Base-by-base conservation (phyloP, 345 rosid species). In the Gossypium raimondii region DNA sequence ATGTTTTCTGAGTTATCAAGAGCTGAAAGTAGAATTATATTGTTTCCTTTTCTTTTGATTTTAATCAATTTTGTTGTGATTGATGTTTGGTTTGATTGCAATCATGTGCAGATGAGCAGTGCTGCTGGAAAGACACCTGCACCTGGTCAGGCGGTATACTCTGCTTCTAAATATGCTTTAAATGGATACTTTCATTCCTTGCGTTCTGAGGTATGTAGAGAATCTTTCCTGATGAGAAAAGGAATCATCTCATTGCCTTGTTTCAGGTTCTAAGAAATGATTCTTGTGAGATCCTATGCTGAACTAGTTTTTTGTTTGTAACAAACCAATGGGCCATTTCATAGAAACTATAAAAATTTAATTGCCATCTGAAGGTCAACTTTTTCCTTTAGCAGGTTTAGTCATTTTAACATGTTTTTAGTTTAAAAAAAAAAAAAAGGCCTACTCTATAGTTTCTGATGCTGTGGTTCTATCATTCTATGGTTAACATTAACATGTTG, bases 71-170 rank as follows among this genome's bases (percentile, higher is more conserved):
- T 34, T 4, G 38, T 34, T 34, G 38, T 34, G 34, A 18, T 55
- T 9, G 1, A 29, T 50, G 20, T 56, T 53, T 58, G 50, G 51
- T 63, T 68, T 47, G 44, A 50, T 69, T 45, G 29, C 77, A 65
- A 64, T 48, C 17, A 13, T 47, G 61, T 77, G 75, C 85, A 92
- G 98, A 89, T 94, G 86, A 94, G 98, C 84, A 91, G 98, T 86
- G 98, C 97, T 38, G 98, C 98, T 44, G 98, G 97, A 66, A 94
- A 94, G 86, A 82, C 90, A 72, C 97, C 97, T 45, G 84, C 97
- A 70, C 98, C 98, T 16, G 97, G 97, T 74, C 97, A 94, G 81
- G 97, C 97, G 63, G 89, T 87, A 56, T 92, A 94, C 84, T 89
- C 97, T 67, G 97, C 97, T 79, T 90, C 98, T 57, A 92, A 92